These are phyloP conservation scores for Middelhovenomyces tepae DNA, from an alignment of 805 yeast genomes.

Conservation along the genomic window DNA sequence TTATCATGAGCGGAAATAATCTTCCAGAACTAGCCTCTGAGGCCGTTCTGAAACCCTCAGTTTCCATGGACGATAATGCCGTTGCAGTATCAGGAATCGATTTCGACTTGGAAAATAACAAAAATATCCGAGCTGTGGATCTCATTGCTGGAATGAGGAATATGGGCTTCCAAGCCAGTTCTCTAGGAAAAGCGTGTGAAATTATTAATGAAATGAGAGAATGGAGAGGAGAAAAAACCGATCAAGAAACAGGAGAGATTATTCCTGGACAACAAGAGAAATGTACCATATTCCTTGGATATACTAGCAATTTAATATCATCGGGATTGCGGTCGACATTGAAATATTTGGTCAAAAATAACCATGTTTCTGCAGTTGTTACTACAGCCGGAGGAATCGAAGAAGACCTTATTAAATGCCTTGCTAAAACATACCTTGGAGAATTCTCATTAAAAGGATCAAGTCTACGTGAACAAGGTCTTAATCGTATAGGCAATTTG, in stretches of 20 bases:
- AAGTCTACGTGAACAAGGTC: constrained; percentile 81
- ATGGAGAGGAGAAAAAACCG: constrained; percentile 80
- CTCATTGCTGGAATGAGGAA: constrained; percentile 74
- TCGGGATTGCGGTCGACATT: constrained; percentile 91
- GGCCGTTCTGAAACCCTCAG: constrained; percentile 83
- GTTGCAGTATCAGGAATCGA: constrained; percentile 82
- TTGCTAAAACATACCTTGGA: constrained; percentile 94
- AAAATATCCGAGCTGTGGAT: constrained; percentile 70
- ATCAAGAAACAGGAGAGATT: constrained; percentile 40
- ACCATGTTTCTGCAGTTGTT: constrained; percentile 89
- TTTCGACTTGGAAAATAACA: constrained; percentile 68
- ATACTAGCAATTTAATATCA: constrained; percentile 90
- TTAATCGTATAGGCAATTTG: constrained; percentile 96
- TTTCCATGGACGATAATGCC: constrained; percentile 73
- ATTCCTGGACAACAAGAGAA: constrained; percentile 57
- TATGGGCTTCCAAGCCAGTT: constrained; percentile 96
- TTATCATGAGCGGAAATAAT: not conserved
- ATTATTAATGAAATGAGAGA: constrained; percentile 85
- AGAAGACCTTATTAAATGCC: constrained; percentile 91
- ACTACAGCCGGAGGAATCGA: constrained; percentile 98
- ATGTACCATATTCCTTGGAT: constrained; percentile 90
- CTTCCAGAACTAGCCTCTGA: constrained; percentile 72
- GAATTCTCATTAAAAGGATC: constrained; percentile 79
- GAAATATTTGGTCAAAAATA: constrained; percentile 82
- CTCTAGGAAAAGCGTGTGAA: constrained; percentile 81